These are phyloP conservation scores for Scortechinia acanthostroma DNA, from an alignment of 2,329 filamentous ascomycete genomes.

Conservation along the genomic window DNA sequence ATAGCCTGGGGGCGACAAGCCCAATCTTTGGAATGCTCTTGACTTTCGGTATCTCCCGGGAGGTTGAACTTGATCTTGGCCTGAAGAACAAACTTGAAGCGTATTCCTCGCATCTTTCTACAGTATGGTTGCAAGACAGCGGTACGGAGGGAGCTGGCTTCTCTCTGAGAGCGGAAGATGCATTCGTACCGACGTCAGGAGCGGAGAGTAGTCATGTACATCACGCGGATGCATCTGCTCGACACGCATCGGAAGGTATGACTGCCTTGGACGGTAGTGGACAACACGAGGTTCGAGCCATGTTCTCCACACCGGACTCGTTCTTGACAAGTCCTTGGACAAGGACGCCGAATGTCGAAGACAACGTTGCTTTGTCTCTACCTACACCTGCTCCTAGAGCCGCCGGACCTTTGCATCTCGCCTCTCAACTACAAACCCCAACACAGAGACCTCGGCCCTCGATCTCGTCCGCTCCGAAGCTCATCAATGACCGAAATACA, in stretches of 20 bases:
- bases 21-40: not conserved
- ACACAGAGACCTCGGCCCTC: not conserved
- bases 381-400: not conserved
- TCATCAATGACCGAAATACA: not conserved
- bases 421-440: not conserved
- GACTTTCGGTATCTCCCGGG: not conserved
- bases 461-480: not conserved
- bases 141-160: too few relatives aligned
- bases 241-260: too few relatives aligned
- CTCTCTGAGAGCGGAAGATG: too few relatives aligned
- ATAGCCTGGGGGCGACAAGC: not conserved
- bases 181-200: too few relatives aligned
- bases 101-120: constrained; percentile 1
- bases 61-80: constrained; percentile 9
- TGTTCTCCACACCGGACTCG: too few relatives aligned
- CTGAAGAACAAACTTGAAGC: constrained; percentile 14
- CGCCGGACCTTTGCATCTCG: not conserved
- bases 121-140: constrained; percentile 2
- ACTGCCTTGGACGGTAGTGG: too few relatives aligned
- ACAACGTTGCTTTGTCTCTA: constrained; percentile 10
- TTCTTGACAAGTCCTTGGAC: constrained; percentile 17
- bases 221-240: too few relatives aligned
- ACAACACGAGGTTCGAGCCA: too few relatives aligned
- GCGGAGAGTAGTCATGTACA: too few relatives aligned
- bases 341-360: constrained; percentile 11